phyloP scores from a whole-genome alignment of 2,329 filamentous ascomycete genomes.

The Venturia pyrina region DNA sequence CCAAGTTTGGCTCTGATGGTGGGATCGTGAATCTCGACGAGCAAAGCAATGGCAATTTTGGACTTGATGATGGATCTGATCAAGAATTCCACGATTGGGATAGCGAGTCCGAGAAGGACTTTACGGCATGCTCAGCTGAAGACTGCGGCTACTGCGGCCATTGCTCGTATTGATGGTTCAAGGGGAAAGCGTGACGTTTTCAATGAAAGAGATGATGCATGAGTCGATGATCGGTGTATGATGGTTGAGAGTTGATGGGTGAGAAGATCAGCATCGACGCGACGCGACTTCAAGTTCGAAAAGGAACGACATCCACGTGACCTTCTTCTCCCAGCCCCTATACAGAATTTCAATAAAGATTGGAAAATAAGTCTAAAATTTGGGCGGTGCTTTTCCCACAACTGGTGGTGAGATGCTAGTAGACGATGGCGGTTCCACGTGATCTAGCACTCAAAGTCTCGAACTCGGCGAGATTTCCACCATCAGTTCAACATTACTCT shows the following conservation, averaged over 20 bases:
- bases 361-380: too few species aligned
- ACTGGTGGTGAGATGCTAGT: too few species aligned
- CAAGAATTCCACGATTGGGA: slow-evolving; percentile 11
- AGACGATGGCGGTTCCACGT: too few species aligned
- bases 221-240: neutral
- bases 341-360: too few species aligned
- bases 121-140: slow-evolving; percentile 26
- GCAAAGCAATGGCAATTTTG: neutral
- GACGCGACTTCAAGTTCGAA: too few species aligned
- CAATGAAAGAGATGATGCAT: neutral
- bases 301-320: too few species aligned
- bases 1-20: neutral
- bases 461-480: too few species aligned
- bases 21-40: slow-evolving; percentile 4
- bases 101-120: slow-evolving; percentile 23
- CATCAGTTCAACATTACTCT: too few species aligned
- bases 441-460: too few species aligned
- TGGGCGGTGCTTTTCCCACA: too few species aligned
- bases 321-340: too few species aligned
- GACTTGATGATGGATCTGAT: slow-evolving; percentile 10
- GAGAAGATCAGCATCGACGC: too few species aligned
- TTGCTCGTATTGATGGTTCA: slow-evolving; percentile 19
- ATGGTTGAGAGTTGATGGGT: neutral
- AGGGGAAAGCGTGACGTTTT: neutral
- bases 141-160: slow-evolving; percentile 29